phyloP scores from a whole-genome alignment of 176 grass and related monocot species.

The Carex scoparia region DNA sequence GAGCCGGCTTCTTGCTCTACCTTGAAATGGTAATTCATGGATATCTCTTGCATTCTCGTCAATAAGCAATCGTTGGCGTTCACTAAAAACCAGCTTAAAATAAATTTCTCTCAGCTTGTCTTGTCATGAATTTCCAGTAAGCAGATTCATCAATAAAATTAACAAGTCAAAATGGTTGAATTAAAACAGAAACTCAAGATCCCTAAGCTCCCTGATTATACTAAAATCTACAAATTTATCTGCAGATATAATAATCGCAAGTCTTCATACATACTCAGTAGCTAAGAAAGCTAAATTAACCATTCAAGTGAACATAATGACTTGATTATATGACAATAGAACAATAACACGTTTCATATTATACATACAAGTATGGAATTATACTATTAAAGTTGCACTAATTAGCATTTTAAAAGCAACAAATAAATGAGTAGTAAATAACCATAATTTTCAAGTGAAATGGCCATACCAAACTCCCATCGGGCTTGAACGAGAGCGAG shows the following conservation, averaged over 20 bases:
- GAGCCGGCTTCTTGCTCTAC: constrained; percentile 74
- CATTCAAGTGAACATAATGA: neutral
- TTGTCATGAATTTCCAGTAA: neutral
- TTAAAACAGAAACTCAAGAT: neutral
- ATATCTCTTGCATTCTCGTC: constrained; percentile 87
- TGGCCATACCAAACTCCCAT: constrained; percentile 63
- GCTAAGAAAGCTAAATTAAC: neutral
- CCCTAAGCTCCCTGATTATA: neutral
- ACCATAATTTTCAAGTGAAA: neutral
- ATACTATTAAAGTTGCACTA: neutral
- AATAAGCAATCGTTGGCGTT: constrained; percentile 79
- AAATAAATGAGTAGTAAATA: neutral
- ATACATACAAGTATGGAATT: neutral
- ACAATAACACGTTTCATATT: neutral
- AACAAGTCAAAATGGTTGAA: neutral
- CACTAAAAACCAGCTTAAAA: constrained; percentile 54
- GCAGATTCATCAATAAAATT: neutral
- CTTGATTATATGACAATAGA: neutral
- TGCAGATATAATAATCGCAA: neutral
- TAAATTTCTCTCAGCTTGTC: constrained; percentile 22
- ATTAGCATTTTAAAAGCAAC: neutral
- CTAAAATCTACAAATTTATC: neutral
- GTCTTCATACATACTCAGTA: neutral
- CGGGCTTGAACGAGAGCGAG: constrained; percentile 76
- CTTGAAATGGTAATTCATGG: constrained; percentile 84